Percentiles rank a stretch among this genome's conserved stretches.
Conservation (phyloP, 305 asterid genomes). For the Rubia tinctorum region DNA sequence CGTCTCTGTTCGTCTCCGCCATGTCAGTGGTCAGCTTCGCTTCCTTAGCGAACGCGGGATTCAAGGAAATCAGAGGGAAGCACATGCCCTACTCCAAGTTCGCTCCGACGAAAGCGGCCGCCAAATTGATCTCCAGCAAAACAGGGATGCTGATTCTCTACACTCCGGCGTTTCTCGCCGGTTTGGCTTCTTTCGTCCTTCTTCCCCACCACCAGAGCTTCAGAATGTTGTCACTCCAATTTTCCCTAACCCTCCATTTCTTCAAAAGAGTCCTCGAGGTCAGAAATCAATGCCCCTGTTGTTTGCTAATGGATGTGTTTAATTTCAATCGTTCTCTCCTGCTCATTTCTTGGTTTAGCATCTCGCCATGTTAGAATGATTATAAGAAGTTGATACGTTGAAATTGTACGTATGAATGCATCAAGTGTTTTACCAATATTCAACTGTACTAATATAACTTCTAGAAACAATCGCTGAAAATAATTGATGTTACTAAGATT, state of each 20-base stretch:
- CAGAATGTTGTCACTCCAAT: conserved; percentile 29
- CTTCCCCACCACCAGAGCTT: conserved; percentile 18
- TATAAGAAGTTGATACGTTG: too few species aligned
- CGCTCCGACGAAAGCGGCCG: conserved; percentile 15
- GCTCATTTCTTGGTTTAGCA: too few species aligned
- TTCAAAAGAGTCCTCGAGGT: conserved; percentile 47
- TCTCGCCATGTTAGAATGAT: too few species aligned
- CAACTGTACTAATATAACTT: too few species aligned
- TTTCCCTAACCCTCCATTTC: conserved; percentile 37
- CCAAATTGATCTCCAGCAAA: conserved; percentile 25
- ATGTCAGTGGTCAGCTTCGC: conserved; percentile 45
- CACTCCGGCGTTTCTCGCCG: conserved; percentile 38
- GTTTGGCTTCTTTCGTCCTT: conserved; percentile 27
- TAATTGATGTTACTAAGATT: too few species aligned
- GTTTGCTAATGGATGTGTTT: background rate
- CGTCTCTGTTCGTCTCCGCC: conserved; percentile 43
- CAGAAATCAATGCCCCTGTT: background rate
- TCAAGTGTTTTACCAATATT: too few species aligned
- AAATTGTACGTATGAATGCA: too few species aligned
- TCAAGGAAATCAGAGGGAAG: conserved; percentile 54
- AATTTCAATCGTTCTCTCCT: too few species aligned
- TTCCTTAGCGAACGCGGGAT: conserved; percentile 38
- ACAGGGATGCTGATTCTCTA: conserved; percentile 36
- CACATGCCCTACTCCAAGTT: conserved; percentile 60
- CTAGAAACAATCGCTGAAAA: too few species aligned